Base-by-base conservation (phyloP, 23 red algal species). In the Agarophyton chilense region DNA sequence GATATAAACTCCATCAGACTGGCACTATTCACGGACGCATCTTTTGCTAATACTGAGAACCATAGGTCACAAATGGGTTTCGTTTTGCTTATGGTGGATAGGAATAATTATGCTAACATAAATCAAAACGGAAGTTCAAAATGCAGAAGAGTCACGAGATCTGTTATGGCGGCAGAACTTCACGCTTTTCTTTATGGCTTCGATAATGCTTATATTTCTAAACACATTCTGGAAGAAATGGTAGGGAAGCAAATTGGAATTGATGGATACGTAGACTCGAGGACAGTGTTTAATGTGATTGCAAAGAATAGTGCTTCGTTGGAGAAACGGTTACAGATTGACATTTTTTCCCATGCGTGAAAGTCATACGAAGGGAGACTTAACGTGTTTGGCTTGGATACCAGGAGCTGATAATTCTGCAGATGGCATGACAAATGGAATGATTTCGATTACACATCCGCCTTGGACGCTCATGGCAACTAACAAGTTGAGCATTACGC, bases 21-120 rank as follows among this genome's bases (percentile, higher is more conserved):
- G 32, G 53, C 22, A 11, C 29, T 81, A 36, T 55, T 81, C 29
- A 56, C 77, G n/a, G 43, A 81, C 46, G 32, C 1, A n/a, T 56
- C 47, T 29, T 81, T 81, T 58, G 77, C 68, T 16, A 81, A 81
- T 36, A 58, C 43, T 0, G 77, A n/a, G 11, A 36, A 58, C 46
- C 0, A 31, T 18, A 81, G 46, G 26, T 81, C 77, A 28, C 77
- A 81, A 28, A 21, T 81, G 10, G 77, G 77, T 11, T 81, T 81
- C 33, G 77, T 81, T 36, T 19, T 54, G 16, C 0, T 40, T 29
- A 74, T 74, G 18, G 68, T 74, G 0, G 68, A 74, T 34, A 40
- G 32, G 16, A 38, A 74, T 19, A 41, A 41, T 24, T 18, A 74
- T 41, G 68, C 18, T n/a, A 52, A 58, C 45, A 56, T 54, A n/a